Evolutionary conservation across 192 early-diverging fungal species (phyloP).

Genomic region (Coemansia sp.): DNA sequence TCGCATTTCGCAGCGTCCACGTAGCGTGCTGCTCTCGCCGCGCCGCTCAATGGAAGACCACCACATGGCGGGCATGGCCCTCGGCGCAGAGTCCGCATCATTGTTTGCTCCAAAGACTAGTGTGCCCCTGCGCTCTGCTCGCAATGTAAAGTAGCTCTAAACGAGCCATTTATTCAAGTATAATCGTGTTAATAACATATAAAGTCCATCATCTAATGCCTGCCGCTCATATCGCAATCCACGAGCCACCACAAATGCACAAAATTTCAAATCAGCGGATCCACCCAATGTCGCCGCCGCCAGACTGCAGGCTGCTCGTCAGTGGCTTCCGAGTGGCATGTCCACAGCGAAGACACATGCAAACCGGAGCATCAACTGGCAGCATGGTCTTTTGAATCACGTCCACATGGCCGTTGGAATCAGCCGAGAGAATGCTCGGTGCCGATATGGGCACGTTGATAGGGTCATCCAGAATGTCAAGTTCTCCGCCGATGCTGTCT

Average conservation of each 20-base stretch:
- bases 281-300: constrained; percentile 18
- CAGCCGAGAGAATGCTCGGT: neutral
- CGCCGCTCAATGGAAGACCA: constrained; percentile 54
- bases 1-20: constrained; percentile 44
- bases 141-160: constrained; percentile 6
- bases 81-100: constrained; percentile 14
- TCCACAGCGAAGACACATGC: constrained; percentile 45
- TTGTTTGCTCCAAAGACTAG: constrained; percentile 35
- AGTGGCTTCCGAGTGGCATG: constrained; percentile 28
- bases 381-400: constrained; percentile 50
- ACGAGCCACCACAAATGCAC: constrained; percentile 49
- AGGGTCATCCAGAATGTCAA: neutral
- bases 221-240: constrained; percentile 25
- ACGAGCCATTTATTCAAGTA: neutral
- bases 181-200: neutral
- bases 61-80: constrained; percentile 16
- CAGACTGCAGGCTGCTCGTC: neutral
- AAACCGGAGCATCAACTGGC: constrained; percentile 20
- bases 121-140: constrained; percentile 24
- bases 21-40: constrained; percentile 53
- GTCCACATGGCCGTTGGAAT: constrained; percentile 29
- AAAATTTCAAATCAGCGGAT: constrained; percentile 37
- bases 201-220: neutral
- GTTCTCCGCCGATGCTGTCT: neutral
- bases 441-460: constrained; percentile 1